Percentiles rank a stretch among this genome's conserved stretches.
phyloP scores from a whole-genome alignment of 1,284 basidiomycete genomes.

The Cutaneotrichosporon curvatum region DNA sequence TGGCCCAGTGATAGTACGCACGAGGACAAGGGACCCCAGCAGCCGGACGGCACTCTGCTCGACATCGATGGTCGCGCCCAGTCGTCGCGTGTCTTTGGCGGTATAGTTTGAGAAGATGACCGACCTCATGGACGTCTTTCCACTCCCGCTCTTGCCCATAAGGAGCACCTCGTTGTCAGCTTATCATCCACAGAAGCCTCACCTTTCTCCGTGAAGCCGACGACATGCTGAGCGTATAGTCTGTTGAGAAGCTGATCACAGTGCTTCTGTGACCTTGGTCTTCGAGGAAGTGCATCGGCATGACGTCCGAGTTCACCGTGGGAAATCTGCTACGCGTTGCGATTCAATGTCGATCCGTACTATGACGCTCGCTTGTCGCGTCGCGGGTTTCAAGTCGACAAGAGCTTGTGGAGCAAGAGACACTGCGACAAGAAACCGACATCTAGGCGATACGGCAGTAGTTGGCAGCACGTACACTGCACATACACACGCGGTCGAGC shows the following conservation, averaged over 20 bases:
- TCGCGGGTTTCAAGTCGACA: no score
- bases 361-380: no score
- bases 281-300: constrained; percentile 3
- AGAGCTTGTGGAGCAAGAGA: no score
- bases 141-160: constrained; percentile 80
- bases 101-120: constrained; percentile 98
- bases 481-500: no score
- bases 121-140: constrained; percentile 91
- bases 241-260: neutral
- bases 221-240: constrained; percentile 23
- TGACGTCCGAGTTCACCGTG: constrained; percentile 14
- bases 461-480: no score
- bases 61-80: constrained; percentile 95
- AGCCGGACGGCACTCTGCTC: constrained; percentile 97
- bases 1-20: constrained; percentile 13
- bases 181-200: constrained; percentile 2
- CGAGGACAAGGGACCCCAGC: constrained; percentile 56
- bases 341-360: neutral
- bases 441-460: no score
- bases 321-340: constrained; percentile 7
- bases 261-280: neutral
- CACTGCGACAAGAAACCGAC: no score
- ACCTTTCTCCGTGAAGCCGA: constrained; percentile 38
- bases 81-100: constrained; percentile 74
- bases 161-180: constrained; percentile 57